Base-by-base conservation (phyloP, 768 basidiomycete genomes). In the Mycena kentingensis region DNA sequence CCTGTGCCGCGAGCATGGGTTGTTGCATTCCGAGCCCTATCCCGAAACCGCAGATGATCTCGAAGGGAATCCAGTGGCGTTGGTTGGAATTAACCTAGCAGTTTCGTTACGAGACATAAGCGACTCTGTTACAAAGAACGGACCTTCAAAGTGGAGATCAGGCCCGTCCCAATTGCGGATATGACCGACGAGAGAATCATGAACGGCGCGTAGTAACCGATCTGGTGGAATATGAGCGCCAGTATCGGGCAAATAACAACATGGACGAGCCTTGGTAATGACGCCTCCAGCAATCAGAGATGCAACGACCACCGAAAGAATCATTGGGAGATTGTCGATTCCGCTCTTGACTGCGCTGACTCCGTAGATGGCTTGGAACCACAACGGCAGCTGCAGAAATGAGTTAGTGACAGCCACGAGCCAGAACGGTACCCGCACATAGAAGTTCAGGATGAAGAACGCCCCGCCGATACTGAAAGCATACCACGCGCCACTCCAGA, bases 201-300 rank as follows among this genome's bases (percentile, higher is more conserved):
- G 49, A 63, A 71, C 0, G 68, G 68, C 11, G 70, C 49, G 61
- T 80, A 82, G 27, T 65, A 60, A 4, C 70, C 65, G 1, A 69
- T 62, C 16, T 42, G 37, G 37, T 15, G 8, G 37, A 18, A n/a
- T n/a, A n/a, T n/a, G 37, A 38, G 13, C n/a, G 8, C 6, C 13
- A 15, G 7, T 38, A 7, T 15, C 13, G 13, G 21, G n/a, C n/a
- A n/a, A n/a, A n/a, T n/a, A n/a, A n/a, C n/a, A n/a, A n/a, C n/a
- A 38, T 8, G 37, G 8, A 19, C 21, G 13, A 6, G 21, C 37
- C 37, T 57, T 38, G 13, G 65, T 68, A 31, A 79, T 70, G 0
- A 65, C 19, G 59, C 21, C 71, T 27, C 77, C 79, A 1, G 63
- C 60, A 12, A 78, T 13, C 28, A 81, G 65, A 1, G 75, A 69